Evolutionary conservation across 805 yeast species (phyloP).

Genomic region (Candida ficus): DNA sequence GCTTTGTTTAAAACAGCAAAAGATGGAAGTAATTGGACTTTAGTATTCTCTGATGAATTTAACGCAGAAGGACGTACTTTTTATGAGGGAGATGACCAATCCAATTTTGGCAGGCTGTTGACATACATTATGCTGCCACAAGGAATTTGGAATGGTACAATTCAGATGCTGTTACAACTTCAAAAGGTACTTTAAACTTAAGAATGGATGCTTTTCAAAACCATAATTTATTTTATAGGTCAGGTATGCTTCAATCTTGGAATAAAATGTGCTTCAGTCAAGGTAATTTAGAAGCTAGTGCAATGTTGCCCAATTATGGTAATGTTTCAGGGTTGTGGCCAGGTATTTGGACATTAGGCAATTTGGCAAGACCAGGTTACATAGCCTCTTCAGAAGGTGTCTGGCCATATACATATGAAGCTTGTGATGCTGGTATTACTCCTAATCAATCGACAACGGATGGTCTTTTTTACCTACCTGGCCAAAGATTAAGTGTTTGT

Average conservation of each 20-base stretch:
- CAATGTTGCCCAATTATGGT: constrained; percentile 38
- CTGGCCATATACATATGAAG: constrained; percentile 45
- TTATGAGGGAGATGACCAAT: constrained; percentile 44
- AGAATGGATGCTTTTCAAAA: constrained; percentile 38
- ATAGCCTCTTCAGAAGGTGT: constrained; percentile 44
- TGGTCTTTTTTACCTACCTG: constrained; percentile 41
- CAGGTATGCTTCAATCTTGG: constrained; percentile 46
- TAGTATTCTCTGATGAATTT: constrained; percentile 46
- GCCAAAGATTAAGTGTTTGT: constrained; percentile 40
- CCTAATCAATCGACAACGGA: constrained; percentile 44
- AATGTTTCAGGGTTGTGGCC: constrained; percentile 44
- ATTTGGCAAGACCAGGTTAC: constrained; percentile 45
- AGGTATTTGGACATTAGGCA: constrained; percentile 46
- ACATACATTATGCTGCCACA: constrained; percentile 42
- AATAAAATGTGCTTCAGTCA: constrained; percentile 39
- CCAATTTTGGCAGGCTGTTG: constrained; percentile 40
- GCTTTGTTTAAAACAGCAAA: constrained; percentile 34
- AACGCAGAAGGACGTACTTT: constrained; percentile 44
- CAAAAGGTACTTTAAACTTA: constrained; percentile 35
- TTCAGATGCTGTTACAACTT: constrained; percentile 41
- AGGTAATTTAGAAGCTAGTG: constrained; percentile 38
- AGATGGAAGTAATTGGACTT: constrained; percentile 34
- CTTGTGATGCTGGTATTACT: constrained; percentile 47
- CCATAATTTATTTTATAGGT: constrained; percentile 40
- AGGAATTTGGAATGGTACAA: constrained; percentile 48